Conservation (phyloP, 176 grass and related monocot species). For the Coix lacrymajobi region DNA sequence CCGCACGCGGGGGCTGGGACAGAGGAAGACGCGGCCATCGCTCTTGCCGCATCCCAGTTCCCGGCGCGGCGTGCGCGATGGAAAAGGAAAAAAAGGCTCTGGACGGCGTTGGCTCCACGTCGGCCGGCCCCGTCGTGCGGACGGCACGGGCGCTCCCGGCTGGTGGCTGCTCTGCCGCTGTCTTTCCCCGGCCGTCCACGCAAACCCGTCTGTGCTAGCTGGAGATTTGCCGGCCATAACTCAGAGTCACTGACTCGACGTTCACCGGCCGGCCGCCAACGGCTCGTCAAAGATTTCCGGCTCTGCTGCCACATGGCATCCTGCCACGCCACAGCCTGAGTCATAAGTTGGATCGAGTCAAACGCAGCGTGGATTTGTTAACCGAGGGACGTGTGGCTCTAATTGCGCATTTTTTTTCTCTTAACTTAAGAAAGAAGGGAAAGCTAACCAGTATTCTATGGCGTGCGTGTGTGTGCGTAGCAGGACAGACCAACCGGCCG, state of each 20-base stretch:
- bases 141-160: not conserved
- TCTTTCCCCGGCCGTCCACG: not conserved
- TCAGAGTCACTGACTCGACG: not conserved
- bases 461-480: not conserved
- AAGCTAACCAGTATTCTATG: not conserved
- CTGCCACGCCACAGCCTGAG: not conserved
- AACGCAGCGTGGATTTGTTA: not conserved
- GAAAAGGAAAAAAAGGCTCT: not conserved
- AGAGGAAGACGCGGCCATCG: not conserved
- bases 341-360: not conserved
- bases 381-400: not conserved
- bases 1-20: not conserved
- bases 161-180: too few relatives aligned
- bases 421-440: not conserved
- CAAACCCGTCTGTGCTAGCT: not conserved
- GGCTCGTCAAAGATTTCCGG: not conserved
- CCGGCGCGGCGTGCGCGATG: too few relatives aligned
- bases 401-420: not conserved
- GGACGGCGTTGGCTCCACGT: conserved; percentile 23
- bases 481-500: not conserved
- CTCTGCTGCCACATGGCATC: not conserved
- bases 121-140: not conserved
- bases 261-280: not conserved
- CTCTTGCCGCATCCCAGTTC: not conserved
- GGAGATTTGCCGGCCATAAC: conserved; percentile 9